Base-by-base conservation (phyloP, 1,284 basidiomycete species). In the Apiotrichum montevideense region DNA sequence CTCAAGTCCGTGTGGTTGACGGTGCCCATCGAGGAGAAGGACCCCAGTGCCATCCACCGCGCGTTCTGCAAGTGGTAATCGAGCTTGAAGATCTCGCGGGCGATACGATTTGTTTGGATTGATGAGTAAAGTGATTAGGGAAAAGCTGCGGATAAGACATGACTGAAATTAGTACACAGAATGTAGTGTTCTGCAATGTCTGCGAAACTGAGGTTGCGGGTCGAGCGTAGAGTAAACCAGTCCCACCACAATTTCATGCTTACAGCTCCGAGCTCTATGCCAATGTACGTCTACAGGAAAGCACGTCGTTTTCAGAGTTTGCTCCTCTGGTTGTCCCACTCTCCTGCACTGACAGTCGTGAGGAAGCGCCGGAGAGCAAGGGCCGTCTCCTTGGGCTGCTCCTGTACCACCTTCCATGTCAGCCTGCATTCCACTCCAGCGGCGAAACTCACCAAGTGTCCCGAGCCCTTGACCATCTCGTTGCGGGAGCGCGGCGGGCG, bases 381-480 rank as follows among this genome's bases (percentile, higher is more conserved):
- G 9, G 68, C 72, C 6, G 70, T 37, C 15, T 62, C 61, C 11
- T 60, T 62, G 0, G 72, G 72, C 34, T 61, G 59, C 57, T 74
- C 72, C 45, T 74, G 72, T 3, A 67, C 62, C 35, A 72, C 55
- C 68, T 68, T 53, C 14, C 7, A 5, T 3, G 10, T 37, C n/a
- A 45, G 41, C 35, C 13, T 35, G 39, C 34, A 49, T 40, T 35
- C 21, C 34, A 15, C 35, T 21, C 21, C 21, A 37, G 10, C 54
- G 9, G 49, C 13, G 67, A 53, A 51, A 63, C 69, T 54, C 34
- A 72, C 68, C 48, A 71, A 54, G 61, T 75, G 73, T 8, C 68
- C 63, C 5, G 66, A 62, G 29, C 58, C 59, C 52, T 62, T 62
- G 41, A 73, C 54, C 33, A 67, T 52, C 59, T 72, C 69, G 46